These are phyloP conservation scores for Penicillium cinerascens DNA, from an alignment of 495 filamentous ascomycete species.

Conservation along the genomic window DNA sequence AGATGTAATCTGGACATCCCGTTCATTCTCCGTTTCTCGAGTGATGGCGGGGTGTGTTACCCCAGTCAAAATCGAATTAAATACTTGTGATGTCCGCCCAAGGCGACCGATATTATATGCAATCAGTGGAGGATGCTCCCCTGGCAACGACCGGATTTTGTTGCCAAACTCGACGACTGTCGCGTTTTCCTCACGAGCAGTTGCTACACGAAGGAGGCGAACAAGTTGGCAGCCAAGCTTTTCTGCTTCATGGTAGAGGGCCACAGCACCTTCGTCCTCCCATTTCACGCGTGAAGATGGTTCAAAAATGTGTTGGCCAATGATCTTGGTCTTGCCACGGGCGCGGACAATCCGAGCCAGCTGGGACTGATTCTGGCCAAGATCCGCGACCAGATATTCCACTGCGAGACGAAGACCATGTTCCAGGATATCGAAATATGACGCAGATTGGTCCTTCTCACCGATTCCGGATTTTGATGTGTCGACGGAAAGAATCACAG, in stretches of 20 bases:
- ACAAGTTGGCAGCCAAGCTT: conserved; percentile 67
- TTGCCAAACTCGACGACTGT: conserved; percentile 53
- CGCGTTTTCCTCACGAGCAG: conserved; percentile 55
- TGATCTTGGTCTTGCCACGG: conserved; percentile 69
- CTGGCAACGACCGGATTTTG: conserved; percentile 38
- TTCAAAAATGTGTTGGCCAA: conserved; percentile 60
- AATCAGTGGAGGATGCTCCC: conserved; percentile 52
- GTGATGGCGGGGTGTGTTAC: conserved; percentile 66
- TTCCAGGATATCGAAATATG: conserved; percentile 50
- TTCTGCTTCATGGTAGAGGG: conserved; percentile 55
- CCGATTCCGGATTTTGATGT: conserved; percentile 40
- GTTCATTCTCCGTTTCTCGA: conserved; percentile 20
- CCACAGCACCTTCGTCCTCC: conserved; percentile 56
- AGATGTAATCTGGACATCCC: conserved; percentile 48
- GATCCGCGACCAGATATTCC: conserved; percentile 68
- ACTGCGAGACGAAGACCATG: conserved; percentile 69
- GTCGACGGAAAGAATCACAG: conserved; percentile 68
- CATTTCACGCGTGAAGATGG: conserved; percentile 53
- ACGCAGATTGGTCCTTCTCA: conserved; percentile 22
- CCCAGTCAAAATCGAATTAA: conserved; percentile 64
- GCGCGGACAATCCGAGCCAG: conserved; percentile 46
- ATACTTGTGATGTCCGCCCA: conserved; percentile 63
- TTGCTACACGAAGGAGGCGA: conserved; percentile 61
- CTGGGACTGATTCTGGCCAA: conserved; percentile 45
- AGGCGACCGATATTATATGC: conserved; percentile 70